phyloP scores from a whole-genome alignment of 2,329 filamentous ascomycete species.

The Cytospora chrysosperma region DNA sequence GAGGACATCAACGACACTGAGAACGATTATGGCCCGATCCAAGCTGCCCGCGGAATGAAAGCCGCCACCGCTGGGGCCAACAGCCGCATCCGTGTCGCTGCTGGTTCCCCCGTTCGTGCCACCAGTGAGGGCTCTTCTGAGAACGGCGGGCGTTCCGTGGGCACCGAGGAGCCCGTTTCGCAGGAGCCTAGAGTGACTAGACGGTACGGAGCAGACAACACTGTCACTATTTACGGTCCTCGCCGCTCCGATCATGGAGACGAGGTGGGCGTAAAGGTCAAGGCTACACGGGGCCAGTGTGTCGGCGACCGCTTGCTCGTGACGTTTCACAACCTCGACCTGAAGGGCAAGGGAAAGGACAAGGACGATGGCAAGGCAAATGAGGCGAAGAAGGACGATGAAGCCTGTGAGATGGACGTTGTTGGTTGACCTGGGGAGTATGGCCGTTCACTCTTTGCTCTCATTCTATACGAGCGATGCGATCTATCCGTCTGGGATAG shows the following conservation, averaged over 20 bases:
- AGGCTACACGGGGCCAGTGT: not conserved
- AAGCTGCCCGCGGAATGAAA: slow-evolving; percentile 1
- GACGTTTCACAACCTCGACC: slow-evolving; percentile 8
- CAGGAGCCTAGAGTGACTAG: not conserved
- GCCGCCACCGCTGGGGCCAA: not conserved
- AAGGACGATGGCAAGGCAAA: not conserved
- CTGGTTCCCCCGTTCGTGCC: not conserved
- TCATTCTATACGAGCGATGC: too few relatives aligned
- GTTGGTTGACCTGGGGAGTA: not conserved
- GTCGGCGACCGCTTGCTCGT: slow-evolving; percentile 9
- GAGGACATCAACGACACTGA: slow-evolving; percentile 21
- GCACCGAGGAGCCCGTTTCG: not conserved
- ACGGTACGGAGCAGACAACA: too few relatives aligned
- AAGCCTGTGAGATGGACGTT: not conserved
- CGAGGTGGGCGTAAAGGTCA: not conserved
- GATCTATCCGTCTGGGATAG: too few relatives aligned
- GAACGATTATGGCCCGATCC: slow-evolving; percentile 16
- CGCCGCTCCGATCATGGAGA: not conserved
- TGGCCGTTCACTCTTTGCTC: not conserved
- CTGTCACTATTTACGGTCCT: slow-evolving; percentile 6
- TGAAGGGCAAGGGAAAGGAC: not conserved
- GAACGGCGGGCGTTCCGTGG: not conserved
- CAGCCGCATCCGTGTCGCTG: not conserved
- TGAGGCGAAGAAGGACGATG: not conserved
- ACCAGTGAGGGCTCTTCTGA: not conserved